Conservation (phyloP, 1,284 basidiomycete genomes). For the Testicularia cyperi region DNA sequence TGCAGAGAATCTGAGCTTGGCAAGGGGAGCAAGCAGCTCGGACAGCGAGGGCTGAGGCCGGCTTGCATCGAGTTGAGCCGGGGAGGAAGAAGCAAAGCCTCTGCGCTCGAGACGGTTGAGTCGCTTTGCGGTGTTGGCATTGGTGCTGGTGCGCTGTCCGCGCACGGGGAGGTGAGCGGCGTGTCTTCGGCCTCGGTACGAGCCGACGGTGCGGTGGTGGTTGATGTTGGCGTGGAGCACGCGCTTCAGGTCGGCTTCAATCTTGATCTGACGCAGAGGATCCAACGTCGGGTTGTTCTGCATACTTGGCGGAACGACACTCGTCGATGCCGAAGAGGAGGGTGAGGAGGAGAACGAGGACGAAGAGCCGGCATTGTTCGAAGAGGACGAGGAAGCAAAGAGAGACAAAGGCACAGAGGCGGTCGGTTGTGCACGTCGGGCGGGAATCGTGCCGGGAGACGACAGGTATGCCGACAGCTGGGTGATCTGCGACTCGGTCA, state of each 20-base stretch:
- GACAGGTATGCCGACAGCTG: slow-evolving; percentile 83
- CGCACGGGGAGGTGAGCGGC: slow-evolving; percentile 84
- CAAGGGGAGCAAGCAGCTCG: slow-evolving; percentile 31
- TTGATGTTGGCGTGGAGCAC: slow-evolving; percentile 82
- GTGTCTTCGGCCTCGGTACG: slow-evolving; percentile 80
- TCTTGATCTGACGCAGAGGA: slow-evolving; percentile 71
- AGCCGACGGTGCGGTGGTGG: slow-evolving; percentile 85
- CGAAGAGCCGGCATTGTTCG: not conserved
- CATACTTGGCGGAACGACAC: slow-evolving; percentile 34
- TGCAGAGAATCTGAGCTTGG: slow-evolving; percentile 12
- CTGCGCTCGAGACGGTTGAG: slow-evolving; percentile 72
- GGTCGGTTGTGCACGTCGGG: slow-evolving; percentile 64
- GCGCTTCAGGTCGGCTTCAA: slow-evolving; percentile 78
- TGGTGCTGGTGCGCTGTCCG: slow-evolving; percentile 83
- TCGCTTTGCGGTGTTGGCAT: slow-evolving; percentile 80
- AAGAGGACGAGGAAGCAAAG: not conserved
- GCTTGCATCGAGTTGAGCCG: too few relatives aligned
- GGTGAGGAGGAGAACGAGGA: not conserved
- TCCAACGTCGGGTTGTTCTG: slow-evolving; percentile 33
- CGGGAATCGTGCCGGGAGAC: slow-evolving; percentile 69
- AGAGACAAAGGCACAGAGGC: not conserved
- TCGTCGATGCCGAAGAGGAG: not conserved
- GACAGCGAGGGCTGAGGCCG: not conserved
- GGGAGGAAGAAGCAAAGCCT: slow-evolving; percentile 9
- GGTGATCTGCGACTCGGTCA: slow-evolving; percentile 78